Evolutionary conservation across 306 rosid species (phyloP).

Genomic region (Crotalaria pallida): DNA sequence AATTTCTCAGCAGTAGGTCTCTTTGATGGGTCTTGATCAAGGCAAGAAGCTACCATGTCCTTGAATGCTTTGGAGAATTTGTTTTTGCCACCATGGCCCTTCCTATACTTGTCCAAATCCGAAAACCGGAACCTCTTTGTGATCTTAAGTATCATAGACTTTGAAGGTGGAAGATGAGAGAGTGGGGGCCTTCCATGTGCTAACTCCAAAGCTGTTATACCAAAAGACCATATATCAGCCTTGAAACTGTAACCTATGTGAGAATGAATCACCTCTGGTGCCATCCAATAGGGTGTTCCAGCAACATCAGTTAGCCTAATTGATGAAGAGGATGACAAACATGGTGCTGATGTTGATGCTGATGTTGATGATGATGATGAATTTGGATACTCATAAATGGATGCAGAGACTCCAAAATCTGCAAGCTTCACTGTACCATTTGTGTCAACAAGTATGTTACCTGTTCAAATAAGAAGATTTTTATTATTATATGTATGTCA

Average conservation of each 20-base stretch:
- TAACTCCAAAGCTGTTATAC: slow-evolving; percentile 59
- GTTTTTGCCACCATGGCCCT: slow-evolving; percentile 18
- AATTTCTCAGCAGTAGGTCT: slow-evolving; percentile 52
- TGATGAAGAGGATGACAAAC: slow-evolving; percentile 29
- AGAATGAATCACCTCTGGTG: slow-evolving; percentile 64
- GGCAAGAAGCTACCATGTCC: slow-evolving; percentile 62
- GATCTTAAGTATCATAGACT: slow-evolving; percentile 46
- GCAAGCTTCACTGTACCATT: slow-evolving; percentile 46
- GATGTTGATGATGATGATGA: background rate
- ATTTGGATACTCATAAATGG: slow-evolving; percentile 35
- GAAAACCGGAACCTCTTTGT: slow-evolving; percentile 52
- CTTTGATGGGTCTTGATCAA: slow-evolving; percentile 53
- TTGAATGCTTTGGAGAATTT: slow-evolving; percentile 53
- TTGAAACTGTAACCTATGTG: slow-evolving; percentile 52
- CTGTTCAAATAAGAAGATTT: too few relatives aligned
- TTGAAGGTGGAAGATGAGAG: slow-evolving; percentile 56
- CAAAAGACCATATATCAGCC: slow-evolving; percentile 70
- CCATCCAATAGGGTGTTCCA: slow-evolving; percentile 69
- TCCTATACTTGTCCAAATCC: slow-evolving; percentile 32
- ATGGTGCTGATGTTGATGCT: background rate
- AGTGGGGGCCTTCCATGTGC: slow-evolving; percentile 69
- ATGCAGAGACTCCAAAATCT: slow-evolving; percentile 52
- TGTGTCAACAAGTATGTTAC: slow-evolving; percentile 52
- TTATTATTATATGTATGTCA: too few relatives aligned
- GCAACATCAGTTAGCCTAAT: slow-evolving; percentile 39